A percentile compares a stretch with the other conserved stretches of the same genome.
Conservation (phyloP, 768 basidiomycete species). For the Chalciporus piperatus region DNA sequence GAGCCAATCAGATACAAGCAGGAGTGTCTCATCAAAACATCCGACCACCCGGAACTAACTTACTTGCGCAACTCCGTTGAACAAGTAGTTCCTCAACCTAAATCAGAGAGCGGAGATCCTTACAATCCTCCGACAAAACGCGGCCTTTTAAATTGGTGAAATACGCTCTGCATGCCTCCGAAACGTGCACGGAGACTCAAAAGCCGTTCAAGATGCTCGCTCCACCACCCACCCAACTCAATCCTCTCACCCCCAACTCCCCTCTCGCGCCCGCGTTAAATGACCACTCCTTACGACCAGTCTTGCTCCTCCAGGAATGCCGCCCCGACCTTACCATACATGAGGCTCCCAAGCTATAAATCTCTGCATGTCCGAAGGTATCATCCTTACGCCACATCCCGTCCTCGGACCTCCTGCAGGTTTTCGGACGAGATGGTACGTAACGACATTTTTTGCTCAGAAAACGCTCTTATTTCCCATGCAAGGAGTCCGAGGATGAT, state of each 20-base stretch:
- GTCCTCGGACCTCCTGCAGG: background rate
- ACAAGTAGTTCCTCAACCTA: constrained; percentile 13
- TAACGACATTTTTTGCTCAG: background rate
- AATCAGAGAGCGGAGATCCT: constrained; percentile 27
- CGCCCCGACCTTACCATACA: constrained; percentile 6
- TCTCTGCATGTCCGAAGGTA: constrained; percentile 17
- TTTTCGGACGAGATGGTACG: constrained; percentile 11
- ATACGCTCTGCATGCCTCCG: constrained; percentile 21
- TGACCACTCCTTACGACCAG: constrained; percentile 22
- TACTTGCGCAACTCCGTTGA: constrained; percentile 4
- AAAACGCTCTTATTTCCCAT: constrained; percentile 3
- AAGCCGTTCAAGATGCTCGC: constrained; percentile 10
- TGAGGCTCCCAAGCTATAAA: constrained; percentile 24
- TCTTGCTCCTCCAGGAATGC: constrained; percentile 7
- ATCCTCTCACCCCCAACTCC: background rate
- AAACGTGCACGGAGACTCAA: constrained; percentile 24
- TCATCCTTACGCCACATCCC: constrained; percentile 19
- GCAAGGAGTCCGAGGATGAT: constrained; percentile 15
- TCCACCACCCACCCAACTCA: background rate
- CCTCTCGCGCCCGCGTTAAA: constrained; percentile 6
- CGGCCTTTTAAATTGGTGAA: constrained; percentile 22
- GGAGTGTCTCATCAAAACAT: background rate
- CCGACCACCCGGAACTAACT: background rate
- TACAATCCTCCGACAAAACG: constrained; percentile 15
- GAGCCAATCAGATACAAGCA: constrained; percentile 17